These are phyloP conservation scores for Populus hybrid DNA, from an alignment of 441 rosid genomes.

Conservation along the genomic window DNA sequence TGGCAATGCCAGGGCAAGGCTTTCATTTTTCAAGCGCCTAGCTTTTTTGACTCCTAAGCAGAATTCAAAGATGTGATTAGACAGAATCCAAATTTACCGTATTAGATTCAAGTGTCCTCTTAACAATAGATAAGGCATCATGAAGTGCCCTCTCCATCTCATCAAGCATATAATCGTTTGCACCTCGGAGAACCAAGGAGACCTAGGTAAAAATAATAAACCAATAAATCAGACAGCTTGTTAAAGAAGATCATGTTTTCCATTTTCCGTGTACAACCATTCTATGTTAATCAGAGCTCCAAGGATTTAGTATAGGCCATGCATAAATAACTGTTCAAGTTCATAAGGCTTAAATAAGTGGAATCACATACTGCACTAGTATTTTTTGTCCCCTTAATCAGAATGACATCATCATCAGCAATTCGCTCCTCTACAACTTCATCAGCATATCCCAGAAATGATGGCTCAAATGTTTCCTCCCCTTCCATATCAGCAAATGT, in stretches of 20 bases:
- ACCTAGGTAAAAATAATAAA: conserved; percentile 46
- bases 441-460: conserved; percentile 79
- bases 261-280: not conserved
- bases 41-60: not conserved
- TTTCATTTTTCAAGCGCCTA: not conserved
- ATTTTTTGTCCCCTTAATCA: conserved; percentile 95
- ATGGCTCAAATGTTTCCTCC: conserved; percentile 91
- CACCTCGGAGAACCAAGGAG: conserved; percentile 93
- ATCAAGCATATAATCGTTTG: conserved; percentile 98
- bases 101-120: conserved; percentile 96
- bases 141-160: conserved; percentile 98
- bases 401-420: conserved; percentile 89
- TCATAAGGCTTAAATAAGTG: not conserved
- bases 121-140: conserved; percentile 82
- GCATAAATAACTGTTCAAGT: not conserved
- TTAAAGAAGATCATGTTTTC: not conserved
- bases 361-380: conserved; percentile 67
- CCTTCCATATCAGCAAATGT: conserved; percentile 99
- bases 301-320: not conserved
- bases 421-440: conserved; percentile 95
- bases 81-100: conserved; percentile 44
- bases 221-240: conserved; percentile 12
- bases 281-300: not conserved
- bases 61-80: not conserved
- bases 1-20: conserved; percentile 12